phyloP scores from a whole-genome alignment of 106 monocot genomes.

The Allium sativum region DNA sequence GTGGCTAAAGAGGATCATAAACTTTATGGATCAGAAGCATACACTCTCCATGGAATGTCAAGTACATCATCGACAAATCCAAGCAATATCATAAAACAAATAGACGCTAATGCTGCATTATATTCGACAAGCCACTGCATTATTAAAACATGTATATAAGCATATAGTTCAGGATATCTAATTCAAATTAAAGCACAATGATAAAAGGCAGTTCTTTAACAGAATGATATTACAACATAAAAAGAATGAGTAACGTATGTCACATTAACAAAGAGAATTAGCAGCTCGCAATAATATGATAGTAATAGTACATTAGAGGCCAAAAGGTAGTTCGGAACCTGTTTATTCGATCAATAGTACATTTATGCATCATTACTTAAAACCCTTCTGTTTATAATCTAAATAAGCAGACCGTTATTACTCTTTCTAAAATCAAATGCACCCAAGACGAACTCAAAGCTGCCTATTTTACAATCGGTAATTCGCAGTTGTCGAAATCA shows the following conservation, averaged over 20 bases:
- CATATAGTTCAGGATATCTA: not conserved
- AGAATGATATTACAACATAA: not conserved
- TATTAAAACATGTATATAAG: constrained; percentile 1
- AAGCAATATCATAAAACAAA: constrained; percentile 96
- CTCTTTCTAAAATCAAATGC: too few species aligned
- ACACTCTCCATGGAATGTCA: constrained; percentile 98
- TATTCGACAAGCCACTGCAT: constrained; percentile 98
- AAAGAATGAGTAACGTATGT: not conserved
- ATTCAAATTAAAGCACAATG: not conserved
- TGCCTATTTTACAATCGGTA: too few species aligned
- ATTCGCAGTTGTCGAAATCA: too few species aligned
- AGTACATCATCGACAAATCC: constrained; percentile 99
- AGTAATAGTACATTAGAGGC: too few species aligned
- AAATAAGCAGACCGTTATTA: too few species aligned
- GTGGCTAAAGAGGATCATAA: not conserved
- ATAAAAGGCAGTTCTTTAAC: not conserved
- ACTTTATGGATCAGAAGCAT: constrained; percentile 13
- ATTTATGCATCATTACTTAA: too few species aligned
- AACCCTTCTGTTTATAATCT: too few species aligned
- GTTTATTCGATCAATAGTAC: too few species aligned
- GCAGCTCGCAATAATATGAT: too few species aligned
- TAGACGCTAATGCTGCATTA: constrained; percentile 86
- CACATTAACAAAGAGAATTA: too few species aligned
- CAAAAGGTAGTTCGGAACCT: too few species aligned
- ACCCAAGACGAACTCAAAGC: too few species aligned